Conservation (phyloP, 345 rosid genomes). For the Arabis hirsuta region DNA sequence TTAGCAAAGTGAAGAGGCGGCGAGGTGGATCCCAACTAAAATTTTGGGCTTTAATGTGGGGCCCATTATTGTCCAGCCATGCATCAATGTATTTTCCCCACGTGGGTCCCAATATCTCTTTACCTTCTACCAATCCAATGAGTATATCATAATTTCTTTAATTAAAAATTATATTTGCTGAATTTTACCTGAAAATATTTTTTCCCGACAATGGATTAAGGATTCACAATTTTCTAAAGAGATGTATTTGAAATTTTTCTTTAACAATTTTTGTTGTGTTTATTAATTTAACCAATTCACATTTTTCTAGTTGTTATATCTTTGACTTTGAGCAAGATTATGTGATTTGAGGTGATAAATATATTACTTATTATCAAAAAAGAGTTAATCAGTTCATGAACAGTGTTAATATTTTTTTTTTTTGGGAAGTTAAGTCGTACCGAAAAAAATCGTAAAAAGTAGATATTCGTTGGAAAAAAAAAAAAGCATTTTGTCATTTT, state of each 20-base stretch:
- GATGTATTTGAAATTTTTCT: too few species aligned
- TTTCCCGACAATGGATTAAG: neutral
- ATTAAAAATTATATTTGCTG: neutral
- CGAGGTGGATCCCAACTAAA: slow-evolving; percentile 41
- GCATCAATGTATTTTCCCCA: slow-evolving; percentile 16
- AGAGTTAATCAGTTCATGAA: neutral
- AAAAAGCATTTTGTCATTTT: slow-evolving; percentile 36
- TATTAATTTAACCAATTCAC: too few species aligned
- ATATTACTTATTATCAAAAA: too few species aligned
- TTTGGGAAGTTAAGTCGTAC: neutral
- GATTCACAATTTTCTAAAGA: too few species aligned
- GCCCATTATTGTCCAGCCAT: slow-evolving; percentile 39
- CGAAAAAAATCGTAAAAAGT: neutral
- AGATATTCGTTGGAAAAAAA: slow-evolving; percentile 31
- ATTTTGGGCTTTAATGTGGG: slow-evolving; percentile 36
- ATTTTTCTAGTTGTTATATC: too few species aligned
- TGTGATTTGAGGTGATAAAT: too few species aligned
- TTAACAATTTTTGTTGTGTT: too few species aligned
- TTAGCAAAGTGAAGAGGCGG: slow-evolving; percentile 30
- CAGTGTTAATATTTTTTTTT: neutral
- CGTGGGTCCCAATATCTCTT: slow-evolving; percentile 33
- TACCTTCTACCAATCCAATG: slow-evolving; percentile 27
- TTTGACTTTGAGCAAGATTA: too few species aligned
- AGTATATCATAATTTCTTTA: slow-evolving; percentile 31
- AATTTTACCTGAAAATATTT: neutral